Conservation (phyloP, 2,329 filamentous ascomycete species). For the Pseudogymnoascus sp. region DNA sequence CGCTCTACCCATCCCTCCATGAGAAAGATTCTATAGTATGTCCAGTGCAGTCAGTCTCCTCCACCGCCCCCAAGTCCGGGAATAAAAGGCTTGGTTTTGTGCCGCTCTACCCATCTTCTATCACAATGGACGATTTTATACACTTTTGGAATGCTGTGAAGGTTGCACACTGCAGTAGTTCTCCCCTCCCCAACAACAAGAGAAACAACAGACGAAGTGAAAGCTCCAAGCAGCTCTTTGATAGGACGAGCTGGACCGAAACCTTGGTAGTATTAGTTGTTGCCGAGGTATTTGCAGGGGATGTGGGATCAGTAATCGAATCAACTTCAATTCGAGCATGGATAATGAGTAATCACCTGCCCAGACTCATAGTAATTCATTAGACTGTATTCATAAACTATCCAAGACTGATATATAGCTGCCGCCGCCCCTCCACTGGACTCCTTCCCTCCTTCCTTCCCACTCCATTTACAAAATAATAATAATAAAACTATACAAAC, state of each 20-base stretch:
- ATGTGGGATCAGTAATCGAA: background rate
- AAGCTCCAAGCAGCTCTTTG: background rate
- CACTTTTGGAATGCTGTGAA: background rate
- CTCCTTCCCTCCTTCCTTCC: background rate
- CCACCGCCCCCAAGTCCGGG: background rate
- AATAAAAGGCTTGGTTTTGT: background rate
- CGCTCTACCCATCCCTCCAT: background rate
- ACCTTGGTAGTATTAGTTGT: background rate
- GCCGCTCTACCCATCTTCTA: background rate
- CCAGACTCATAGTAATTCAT: background rate
- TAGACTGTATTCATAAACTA: background rate
- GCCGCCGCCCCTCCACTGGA: background rate
- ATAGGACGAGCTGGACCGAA: background rate
- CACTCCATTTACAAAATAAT: background rate
- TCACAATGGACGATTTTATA: background rate
- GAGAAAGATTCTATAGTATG: no score
- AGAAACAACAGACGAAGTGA: background rate
- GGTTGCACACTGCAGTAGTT: background rate
- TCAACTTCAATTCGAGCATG: background rate
- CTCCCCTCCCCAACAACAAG: background rate
- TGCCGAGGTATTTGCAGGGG: background rate
- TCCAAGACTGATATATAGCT: background rate
- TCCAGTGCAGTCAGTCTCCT: no score
- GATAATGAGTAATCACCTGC: background rate
- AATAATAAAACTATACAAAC: background rate